phyloP scores from a whole-genome alignment of 768 basidiomycete genomes.

The Boletus tomentosulus region DNA sequence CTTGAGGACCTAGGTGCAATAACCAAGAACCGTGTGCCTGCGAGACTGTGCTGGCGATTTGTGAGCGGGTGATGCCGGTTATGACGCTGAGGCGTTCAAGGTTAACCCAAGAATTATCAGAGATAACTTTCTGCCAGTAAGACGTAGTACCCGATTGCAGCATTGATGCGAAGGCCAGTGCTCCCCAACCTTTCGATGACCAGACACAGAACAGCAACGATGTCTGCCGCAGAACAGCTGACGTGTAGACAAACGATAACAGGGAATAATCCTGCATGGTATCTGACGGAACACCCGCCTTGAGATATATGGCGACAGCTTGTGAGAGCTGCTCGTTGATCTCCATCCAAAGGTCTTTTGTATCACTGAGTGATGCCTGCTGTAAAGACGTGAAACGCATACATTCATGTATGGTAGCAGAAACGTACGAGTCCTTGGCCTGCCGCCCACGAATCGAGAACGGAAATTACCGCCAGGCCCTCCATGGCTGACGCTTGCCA shows the following conservation, averaged over 20 bases:
- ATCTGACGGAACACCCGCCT: slow-evolving; percentile 48
- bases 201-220: slow-evolving; percentile 73
- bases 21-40: slow-evolving; percentile 87
- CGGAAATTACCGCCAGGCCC: slow-evolving; percentile 71
- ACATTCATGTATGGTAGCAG: background rate
- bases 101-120: slow-evolving; percentile 45
- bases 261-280: slow-evolving; percentile 54
- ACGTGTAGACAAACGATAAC: slow-evolving; percentile 63
- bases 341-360: slow-evolving; percentile 73
- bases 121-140: slow-evolving; percentile 56
- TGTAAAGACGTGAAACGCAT: slow-evolving; percentile 25
- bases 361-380: slow-evolving; percentile 50
- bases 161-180: slow-evolving; percentile 71
- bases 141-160: slow-evolving; percentile 59
- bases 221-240: slow-evolving; percentile 65
- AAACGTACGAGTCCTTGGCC: slow-evolving; percentile 66
- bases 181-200: slow-evolving; percentile 87
- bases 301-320: slow-evolving; percentile 57
- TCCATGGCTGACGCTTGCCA: slow-evolving; percentile 93
- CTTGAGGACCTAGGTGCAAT: slow-evolving; percentile 69
- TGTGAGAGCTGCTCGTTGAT: slow-evolving; percentile 71
- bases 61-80: slow-evolving; percentile 66
- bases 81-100: slow-evolving; percentile 64
- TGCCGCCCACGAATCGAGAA: slow-evolving; percentile 82
- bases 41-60: slow-evolving; percentile 61